These are phyloP conservation scores for Ophiosphaerella narmari DNA, from an alignment of 2,329 filamentous ascomycete species.

Conservation along the genomic window DNA sequence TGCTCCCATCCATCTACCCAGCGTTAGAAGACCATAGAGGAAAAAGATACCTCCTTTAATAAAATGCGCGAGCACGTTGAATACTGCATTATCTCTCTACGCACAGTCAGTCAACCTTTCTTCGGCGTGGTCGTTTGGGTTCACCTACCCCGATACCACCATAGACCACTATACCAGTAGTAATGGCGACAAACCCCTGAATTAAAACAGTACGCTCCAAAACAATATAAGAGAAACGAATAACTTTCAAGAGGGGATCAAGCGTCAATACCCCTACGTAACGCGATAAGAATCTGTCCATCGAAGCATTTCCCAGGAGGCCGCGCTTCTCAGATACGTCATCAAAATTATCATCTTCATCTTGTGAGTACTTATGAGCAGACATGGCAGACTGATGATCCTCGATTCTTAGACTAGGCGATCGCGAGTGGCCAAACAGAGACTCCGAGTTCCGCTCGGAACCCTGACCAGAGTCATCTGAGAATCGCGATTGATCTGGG, in stretches of 20 bases:
- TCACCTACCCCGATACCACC: slow-evolving; percentile 80
- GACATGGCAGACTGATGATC: slow-evolving; percentile 44
- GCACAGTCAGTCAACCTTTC: slow-evolving; percentile 5
- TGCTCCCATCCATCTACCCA: slow-evolving; percentile 87
- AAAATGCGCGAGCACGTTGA: slow-evolving; percentile 88
- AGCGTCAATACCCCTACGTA: slow-evolving; percentile 61
- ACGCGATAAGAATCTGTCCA: slow-evolving; percentile 58
- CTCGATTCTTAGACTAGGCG: slow-evolving; percentile 60
- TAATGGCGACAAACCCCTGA: slow-evolving; percentile 74
- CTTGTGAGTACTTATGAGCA: slow-evolving; percentile 44
- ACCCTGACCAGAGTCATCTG: slow-evolving; percentile 61
- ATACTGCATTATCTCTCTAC: slow-evolving; percentile 70
- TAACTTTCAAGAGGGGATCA: slow-evolving; percentile 59
- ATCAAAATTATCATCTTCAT: slow-evolving; percentile 53
- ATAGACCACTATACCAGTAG: slow-evolving; percentile 75
- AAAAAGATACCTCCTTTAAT: slow-evolving; percentile 96
- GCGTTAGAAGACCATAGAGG: slow-evolving; percentile 84
- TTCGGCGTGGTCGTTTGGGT: background rate
- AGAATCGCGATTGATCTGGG: slow-evolving; percentile 41
- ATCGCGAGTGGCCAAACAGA: slow-evolving; percentile 67
- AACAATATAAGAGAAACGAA: slow-evolving; percentile 66
- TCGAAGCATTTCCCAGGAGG: slow-evolving; percentile 53
- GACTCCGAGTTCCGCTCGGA: slow-evolving; percentile 72
- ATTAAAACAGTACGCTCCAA: slow-evolving; percentile 79
- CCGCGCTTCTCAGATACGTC: slow-evolving; percentile 51